A percentile compares a stretch with the other conserved stretches of the same genome.
phyloP scores from a whole-genome alignment of 192 early-diverging fungal species.

The Linnemannia schmuckeri region DNA sequence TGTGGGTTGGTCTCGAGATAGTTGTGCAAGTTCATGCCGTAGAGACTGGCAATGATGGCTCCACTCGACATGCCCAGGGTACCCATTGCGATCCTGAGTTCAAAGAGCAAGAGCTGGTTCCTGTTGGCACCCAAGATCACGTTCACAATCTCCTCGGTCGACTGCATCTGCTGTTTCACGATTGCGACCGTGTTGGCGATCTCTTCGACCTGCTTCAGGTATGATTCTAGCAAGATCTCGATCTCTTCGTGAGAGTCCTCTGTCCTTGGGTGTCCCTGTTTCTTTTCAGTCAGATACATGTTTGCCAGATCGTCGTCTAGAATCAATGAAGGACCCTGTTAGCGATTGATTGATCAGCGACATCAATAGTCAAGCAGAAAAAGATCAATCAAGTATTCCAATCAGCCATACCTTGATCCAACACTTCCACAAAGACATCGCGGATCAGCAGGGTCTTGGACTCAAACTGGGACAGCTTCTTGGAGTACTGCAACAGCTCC shows the following conservation, averaged over 20 bases:
- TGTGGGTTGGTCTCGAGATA: conserved; percentile 77
- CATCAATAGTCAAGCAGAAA: background rate
- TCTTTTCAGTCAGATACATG: conserved; percentile 92
- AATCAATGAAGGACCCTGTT: background rate
- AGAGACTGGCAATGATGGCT: conserved; percentile 80
- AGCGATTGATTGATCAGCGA: background rate
- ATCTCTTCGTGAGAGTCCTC: conserved; percentile 87
- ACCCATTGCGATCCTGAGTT: conserved; percentile 84
- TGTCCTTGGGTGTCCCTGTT: conserved; percentile 63
- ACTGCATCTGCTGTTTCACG: conserved; percentile 76
- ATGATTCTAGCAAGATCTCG: conserved; percentile 92
- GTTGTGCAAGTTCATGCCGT: conserved; percentile 93
- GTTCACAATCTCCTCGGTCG: conserved; percentile 88
- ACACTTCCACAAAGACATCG: conserved; percentile 82
- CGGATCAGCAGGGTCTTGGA: conserved; percentile 82
- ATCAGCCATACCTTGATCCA: conserved; percentile 71
- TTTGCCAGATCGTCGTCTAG: conserved; percentile 90
- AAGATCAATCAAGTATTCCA: background rate
- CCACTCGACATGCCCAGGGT: conserved; percentile 83
- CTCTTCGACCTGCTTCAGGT: conserved; percentile 89
- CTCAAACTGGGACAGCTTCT: conserved; percentile 83
- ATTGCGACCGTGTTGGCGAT: conserved; percentile 80
- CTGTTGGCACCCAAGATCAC: conserved; percentile 88
- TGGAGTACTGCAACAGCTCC: conserved; percentile 82
- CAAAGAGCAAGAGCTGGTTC: conserved; percentile 87